Evolutionary conservation across 1,139 yeast species (phyloP).

Genomic region (Yamadazyma diddensiae): DNA sequence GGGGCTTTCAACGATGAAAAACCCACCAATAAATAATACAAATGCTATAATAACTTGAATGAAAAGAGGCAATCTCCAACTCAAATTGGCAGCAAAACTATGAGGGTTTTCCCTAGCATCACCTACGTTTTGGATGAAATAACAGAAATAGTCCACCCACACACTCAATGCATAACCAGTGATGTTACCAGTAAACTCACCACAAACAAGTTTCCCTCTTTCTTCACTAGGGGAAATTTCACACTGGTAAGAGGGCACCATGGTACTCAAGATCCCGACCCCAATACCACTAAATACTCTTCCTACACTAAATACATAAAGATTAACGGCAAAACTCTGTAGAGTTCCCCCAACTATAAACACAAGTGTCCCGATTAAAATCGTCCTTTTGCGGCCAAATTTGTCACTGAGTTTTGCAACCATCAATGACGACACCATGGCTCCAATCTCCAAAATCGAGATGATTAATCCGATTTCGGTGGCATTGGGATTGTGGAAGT

Average conservation of each 20-base stretch:
- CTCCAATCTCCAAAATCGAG: constrained; percentile 52
- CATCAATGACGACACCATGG: constrained; percentile 44
- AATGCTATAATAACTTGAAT: constrained; percentile 48
- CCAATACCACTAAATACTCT: constrained; percentile 52
- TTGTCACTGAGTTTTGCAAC: constrained; percentile 47
- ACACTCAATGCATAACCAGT: constrained; percentile 51
- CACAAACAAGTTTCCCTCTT: constrained; percentile 53
- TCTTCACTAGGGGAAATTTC: constrained; percentile 56
- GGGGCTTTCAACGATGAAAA: constrained; percentile 55
- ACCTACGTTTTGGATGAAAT: constrained; percentile 43
- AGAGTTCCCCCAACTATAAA: constrained; percentile 52
- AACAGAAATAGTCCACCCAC: constrained; percentile 55
- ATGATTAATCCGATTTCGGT: constrained; percentile 49
- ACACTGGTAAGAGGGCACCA: constrained; percentile 55
- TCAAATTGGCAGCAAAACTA: constrained; percentile 40
- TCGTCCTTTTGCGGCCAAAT: constrained; percentile 49
- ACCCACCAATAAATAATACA: constrained; percentile 47
- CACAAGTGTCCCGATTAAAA: constrained; percentile 45
- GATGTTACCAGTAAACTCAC: constrained; percentile 55
- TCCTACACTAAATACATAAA: constrained; percentile 45
- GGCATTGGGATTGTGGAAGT: constrained; percentile 44
- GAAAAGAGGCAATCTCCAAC: constrained; percentile 53
- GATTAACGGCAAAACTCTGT: constrained; percentile 44
- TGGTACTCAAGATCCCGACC: constrained; percentile 50
- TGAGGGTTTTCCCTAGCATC: constrained; percentile 37